phyloP scores from a whole-genome alignment of 1,284 basidiomycete species.

The Bjerkandera adusta region DNA sequence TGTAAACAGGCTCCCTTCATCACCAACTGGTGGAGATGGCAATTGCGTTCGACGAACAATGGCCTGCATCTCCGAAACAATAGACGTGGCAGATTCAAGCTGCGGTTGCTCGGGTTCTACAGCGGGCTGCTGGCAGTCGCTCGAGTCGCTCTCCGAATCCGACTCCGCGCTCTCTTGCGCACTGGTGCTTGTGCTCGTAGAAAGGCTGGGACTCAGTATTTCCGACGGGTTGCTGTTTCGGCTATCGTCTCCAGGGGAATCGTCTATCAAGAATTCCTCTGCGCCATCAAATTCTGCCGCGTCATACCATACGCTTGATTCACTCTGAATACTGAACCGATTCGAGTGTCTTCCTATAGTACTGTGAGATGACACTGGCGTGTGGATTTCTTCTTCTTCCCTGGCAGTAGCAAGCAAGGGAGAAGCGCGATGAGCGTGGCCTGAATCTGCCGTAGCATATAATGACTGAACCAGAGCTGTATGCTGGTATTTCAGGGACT shows the following conservation, averaged over 20 bases:
- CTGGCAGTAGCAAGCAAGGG: conserved; percentile 48
- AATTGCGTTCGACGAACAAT: conserved; percentile 59
- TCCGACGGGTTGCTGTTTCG: conserved; percentile 35
- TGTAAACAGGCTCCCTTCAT: conserved; percentile 85
- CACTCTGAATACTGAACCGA: conserved; percentile 55
- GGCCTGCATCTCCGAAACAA: conserved; percentile 20
- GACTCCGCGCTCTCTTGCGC: conserved; percentile 25
- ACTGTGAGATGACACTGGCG: conserved; percentile 28
- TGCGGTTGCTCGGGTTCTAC: not conserved
- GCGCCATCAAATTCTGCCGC: conserved; percentile 59
- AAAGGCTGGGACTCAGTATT: conserved; percentile 33
- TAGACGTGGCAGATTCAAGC: not conserved
- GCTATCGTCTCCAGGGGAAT: conserved; percentile 40
- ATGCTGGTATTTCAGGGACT: conserved; percentile 61
- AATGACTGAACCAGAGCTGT: conserved; percentile 46
- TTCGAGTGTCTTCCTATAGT: conserved; percentile 36
- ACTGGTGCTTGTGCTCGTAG: conserved; percentile 17
- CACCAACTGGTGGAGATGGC: conserved; percentile 65
- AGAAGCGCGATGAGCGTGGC: conserved; percentile 35
- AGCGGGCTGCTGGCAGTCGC: conserved; percentile 16
- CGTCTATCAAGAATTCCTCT: conserved; percentile 68
- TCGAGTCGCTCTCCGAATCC: conserved; percentile 17
- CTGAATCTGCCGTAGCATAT: conserved; percentile 36
- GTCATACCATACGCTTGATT: conserved; percentile 72
- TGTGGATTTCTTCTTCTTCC: conserved; percentile 39